These are phyloP conservation scores for Lithohypha guttulata DNA, from an alignment of 2,329 filamentous ascomycete genomes.

Conservation along the genomic window DNA sequence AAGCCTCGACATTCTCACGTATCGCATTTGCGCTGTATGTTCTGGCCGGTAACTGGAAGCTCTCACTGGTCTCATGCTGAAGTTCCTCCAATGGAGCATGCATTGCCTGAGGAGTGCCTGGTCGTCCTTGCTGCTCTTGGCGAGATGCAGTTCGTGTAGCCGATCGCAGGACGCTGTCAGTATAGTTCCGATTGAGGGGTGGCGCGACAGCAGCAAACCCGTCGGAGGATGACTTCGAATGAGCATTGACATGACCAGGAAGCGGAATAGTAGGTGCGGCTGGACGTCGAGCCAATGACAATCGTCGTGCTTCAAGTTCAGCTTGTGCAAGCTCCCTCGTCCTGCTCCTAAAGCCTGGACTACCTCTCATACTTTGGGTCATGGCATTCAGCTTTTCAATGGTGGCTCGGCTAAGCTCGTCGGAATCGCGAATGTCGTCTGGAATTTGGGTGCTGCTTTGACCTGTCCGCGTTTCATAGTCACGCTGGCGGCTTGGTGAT, in stretches of 20 bases:
- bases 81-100: slow-evolving; percentile 42
- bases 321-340: slow-evolving; percentile 68
- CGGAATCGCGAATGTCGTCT: no score
- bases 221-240: slow-evolving; percentile 29
- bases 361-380: no score
- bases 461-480: background rate
- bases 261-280: slow-evolving; percentile 71
- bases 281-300: slow-evolving; percentile 70
- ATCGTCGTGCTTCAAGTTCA: slow-evolving; percentile 77
- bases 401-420: no score
- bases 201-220: slow-evolving; percentile 12
- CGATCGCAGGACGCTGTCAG: slow-evolving; percentile 20
- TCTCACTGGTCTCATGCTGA: slow-evolving; percentile 36
- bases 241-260: slow-evolving; percentile 44
- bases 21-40: slow-evolving; percentile 23
- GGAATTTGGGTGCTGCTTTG: no score
- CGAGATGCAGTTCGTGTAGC: slow-evolving; percentile 26
- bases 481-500: slow-evolving; percentile 28
- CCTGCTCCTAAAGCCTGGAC: slow-evolving; percentile 36
- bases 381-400: no score
- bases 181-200: slow-evolving; percentile 28
- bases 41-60: slow-evolving; percentile 27
- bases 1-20: slow-evolving; percentile 30
- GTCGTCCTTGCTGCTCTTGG: slow-evolving; percentile 57
- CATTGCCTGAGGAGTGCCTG: slow-evolving; percentile 86